Conservation (phyloP, 2,329 filamentous ascomycete species). For the Penicillium sp. region DNA sequence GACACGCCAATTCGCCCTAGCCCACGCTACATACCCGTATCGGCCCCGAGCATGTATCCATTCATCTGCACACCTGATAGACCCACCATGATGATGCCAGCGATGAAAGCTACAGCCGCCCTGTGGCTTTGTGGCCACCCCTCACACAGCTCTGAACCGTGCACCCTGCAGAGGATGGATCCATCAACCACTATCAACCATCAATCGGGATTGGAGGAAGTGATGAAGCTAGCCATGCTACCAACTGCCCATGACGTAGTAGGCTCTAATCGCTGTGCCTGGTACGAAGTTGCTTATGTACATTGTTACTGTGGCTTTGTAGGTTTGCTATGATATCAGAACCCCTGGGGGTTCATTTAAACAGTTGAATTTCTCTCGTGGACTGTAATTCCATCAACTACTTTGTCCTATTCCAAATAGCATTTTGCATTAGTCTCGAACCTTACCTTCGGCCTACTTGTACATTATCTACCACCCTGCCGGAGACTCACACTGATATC, state of each 20-base stretch:
- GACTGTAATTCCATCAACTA: background rate
- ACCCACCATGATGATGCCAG: constrained; percentile 20
- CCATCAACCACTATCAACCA: background rate
- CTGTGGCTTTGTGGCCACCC: constrained; percentile 11
- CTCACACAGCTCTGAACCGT: constrained; percentile 13
- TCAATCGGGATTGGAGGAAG: constrained; percentile 5
- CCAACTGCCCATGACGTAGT: constrained; percentile 24
- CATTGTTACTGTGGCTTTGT: background rate
- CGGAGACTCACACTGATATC: background rate
- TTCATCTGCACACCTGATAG: constrained; percentile 5
- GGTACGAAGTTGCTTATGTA: constrained; percentile 9
- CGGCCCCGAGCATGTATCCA: constrained; percentile 6
- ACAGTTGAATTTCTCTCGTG: background rate
- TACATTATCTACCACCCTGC: constrained; percentile 5
- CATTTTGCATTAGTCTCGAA: constrained; percentile 6
- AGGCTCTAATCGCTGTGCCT: constrained; percentile 8
- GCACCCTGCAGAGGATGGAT: constrained; percentile 16
- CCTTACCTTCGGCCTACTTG: constrained; percentile 3
- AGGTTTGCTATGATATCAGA: constrained; percentile 17
- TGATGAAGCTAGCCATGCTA: constrained; percentile 16
- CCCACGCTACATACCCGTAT: constrained; percentile 7
- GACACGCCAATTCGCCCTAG: constrained; percentile 8
- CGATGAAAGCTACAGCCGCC: constrained; percentile 10
- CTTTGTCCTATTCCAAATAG: background rate
- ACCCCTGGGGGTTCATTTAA: constrained; percentile 4